Evolutionary conservation across 495 filamentous ascomycete genomes (phyloP).

Genomic region (Echria macrotheca): DNA sequence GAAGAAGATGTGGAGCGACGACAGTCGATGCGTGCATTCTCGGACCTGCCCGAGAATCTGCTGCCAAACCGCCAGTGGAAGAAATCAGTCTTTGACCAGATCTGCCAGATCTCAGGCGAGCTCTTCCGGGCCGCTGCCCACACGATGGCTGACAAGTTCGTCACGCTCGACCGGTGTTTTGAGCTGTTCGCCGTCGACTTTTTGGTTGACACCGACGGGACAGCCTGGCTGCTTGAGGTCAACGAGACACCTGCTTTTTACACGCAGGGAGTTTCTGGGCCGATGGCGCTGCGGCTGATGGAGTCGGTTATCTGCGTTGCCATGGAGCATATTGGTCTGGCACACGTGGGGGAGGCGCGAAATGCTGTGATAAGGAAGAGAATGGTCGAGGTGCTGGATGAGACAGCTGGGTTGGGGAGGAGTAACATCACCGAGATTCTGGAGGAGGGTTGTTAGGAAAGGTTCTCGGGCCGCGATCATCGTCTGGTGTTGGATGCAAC

Average conservation of each 20-base stretch:
- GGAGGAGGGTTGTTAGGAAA: too few species aligned
- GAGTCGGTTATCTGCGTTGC: slow-evolving; percentile 55
- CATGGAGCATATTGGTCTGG: slow-evolving; percentile 41
- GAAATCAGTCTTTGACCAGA: slow-evolving; percentile 52
- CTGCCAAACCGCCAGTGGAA: slow-evolving; percentile 38
- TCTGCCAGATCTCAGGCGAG: slow-evolving; percentile 53
- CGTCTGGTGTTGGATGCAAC: too few species aligned
- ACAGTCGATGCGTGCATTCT: slow-evolving; percentile 58
- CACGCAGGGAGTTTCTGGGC: slow-evolving; percentile 61
- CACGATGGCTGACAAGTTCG: slow-evolving; percentile 23
- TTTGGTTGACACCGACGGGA: slow-evolving; percentile 53
- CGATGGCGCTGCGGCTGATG: slow-evolving; percentile 59
- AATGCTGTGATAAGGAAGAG: slow-evolving; percentile 15
- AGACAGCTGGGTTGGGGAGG: slow-evolving; percentile 18
- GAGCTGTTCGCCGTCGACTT: slow-evolving; percentile 77
- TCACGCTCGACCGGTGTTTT: slow-evolving; percentile 63
- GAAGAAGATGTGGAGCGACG: slow-evolving; percentile 9
- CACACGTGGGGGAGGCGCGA: slow-evolving; percentile 13
- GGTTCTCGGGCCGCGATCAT: too few species aligned
- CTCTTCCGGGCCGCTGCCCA: slow-evolving; percentile 61
- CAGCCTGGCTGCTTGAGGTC: slow-evolving; percentile 62
- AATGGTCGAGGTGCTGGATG: slow-evolving; percentile 36
- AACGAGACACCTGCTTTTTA: slow-evolving; percentile 80
- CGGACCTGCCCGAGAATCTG: slow-evolving; percentile 42
- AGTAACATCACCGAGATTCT: slow-evolving; percentile 20